Conservation (phyloP, 176 grass and related monocot genomes). For the Elymus sibiricus region DNA sequence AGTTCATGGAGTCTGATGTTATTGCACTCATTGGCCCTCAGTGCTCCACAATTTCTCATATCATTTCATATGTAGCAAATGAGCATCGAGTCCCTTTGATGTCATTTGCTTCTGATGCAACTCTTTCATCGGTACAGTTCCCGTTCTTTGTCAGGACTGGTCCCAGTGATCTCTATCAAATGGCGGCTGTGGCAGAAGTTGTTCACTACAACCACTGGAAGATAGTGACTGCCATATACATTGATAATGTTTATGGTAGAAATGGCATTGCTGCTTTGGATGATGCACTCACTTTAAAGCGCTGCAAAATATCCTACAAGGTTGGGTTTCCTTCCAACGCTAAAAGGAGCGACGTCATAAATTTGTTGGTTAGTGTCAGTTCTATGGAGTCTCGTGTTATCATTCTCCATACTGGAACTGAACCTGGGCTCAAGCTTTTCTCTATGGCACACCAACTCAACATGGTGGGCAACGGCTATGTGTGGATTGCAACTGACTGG, state of each 20-base stretch:
- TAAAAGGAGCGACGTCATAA: conserved; percentile 49
- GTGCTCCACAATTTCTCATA: conserved; percentile 78
- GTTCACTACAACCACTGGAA: conserved; percentile 84
- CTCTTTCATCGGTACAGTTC: conserved; percentile 75
- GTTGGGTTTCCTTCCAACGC: conserved; percentile 42
- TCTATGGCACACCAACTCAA: conserved; percentile 60
- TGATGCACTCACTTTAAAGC: conserved; percentile 57
- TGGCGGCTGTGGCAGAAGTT: conserved; percentile 70
- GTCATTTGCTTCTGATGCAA: conserved; percentile 83
- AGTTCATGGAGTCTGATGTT: conserved; percentile 85
- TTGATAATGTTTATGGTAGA: conserved; percentile 87
- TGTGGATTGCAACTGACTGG: conserved; percentile 97
- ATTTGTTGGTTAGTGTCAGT: conserved; percentile 55
- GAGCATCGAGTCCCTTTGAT: conserved; percentile 83
- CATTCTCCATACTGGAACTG: conserved; percentile 52
- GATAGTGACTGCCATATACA: conserved; percentile 69
- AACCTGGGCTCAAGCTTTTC: conserved; percentile 47
- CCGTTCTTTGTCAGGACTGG: conserved; percentile 81
- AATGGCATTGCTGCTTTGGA: conserved; percentile 87
- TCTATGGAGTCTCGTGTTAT: conserved; percentile 84
- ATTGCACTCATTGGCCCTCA: conserved; percentile 86
- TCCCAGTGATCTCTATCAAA: conserved; percentile 79
- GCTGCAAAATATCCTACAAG: conserved; percentile 75
- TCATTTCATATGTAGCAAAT: conserved; percentile 71
- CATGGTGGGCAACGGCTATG: conserved; percentile 84